Evolutionary conservation across 2,329 filamentous ascomycete species (phyloP).

Genomic region (Fusarium keratoplasticum): DNA sequence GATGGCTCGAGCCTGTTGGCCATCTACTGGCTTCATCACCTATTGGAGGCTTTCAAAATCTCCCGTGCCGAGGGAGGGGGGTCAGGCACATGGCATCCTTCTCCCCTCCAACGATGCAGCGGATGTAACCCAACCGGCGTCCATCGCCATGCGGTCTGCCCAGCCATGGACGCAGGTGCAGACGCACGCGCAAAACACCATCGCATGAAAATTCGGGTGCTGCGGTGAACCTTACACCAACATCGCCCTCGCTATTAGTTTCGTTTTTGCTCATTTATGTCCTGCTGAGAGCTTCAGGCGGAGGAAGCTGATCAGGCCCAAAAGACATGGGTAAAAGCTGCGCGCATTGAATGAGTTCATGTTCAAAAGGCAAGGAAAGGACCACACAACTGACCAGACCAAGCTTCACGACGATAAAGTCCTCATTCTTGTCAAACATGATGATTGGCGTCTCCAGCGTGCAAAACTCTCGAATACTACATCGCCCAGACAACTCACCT

Average conservation of each 20-base stretch:
- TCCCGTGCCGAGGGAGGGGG: neutral
- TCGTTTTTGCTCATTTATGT: neutral
- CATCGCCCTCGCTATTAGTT: neutral
- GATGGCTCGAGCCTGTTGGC: neutral
- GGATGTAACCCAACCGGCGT: slow-evolving; percentile 10
- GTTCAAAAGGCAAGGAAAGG: neutral
- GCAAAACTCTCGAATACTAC: slow-evolving; percentile 82
- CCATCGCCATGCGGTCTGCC: slow-evolving; percentile 6
- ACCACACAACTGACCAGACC: slow-evolving; percentile 65
- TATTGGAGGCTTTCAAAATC: slow-evolving; percentile 20
- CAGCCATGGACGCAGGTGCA: neutral
- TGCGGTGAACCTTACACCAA: neutral
- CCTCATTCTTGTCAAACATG: slow-evolving; percentile 89
- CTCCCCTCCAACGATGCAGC: neutral
- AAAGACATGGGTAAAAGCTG: slow-evolving; percentile 77
- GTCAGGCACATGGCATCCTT: neutral
- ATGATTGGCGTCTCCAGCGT: slow-evolving; percentile 78
- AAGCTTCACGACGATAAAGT: slow-evolving; percentile 76
- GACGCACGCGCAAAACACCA: neutral
- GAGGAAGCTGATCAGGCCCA: slow-evolving; percentile 69
- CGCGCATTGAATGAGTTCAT: slow-evolving; percentile 11
- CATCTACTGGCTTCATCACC: neutral
- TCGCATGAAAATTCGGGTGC: neutral
- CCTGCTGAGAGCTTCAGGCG: slow-evolving; percentile 42
- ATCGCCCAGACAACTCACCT: slow-evolving; percentile 17